Evolutionary conservation across 2,329 filamentous ascomycete genomes (phyloP).

Genomic region (Madurella fahalii): DNA sequence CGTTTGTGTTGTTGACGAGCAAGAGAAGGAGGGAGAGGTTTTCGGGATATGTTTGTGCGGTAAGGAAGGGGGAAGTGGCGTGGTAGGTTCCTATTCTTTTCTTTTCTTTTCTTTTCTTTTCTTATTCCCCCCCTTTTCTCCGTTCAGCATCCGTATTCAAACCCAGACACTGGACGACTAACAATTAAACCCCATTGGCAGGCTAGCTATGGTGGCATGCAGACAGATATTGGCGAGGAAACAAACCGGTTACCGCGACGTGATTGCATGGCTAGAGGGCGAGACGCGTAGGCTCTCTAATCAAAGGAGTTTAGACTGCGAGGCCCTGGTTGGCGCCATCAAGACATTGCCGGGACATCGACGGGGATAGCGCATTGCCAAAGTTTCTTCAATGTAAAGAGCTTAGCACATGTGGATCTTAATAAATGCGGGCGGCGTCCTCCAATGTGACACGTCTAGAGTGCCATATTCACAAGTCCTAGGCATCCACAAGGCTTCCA

Average conservation of each 20-base stretch:
- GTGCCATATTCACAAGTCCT: no score
- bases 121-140: no score
- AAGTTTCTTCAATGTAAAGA: no score
- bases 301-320: conserved; percentile 14
- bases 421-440: no score
- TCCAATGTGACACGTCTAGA: no score
- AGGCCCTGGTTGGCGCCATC: conserved; percentile 14
- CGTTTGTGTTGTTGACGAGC: conserved; percentile 60
- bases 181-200: conserved; percentile 29
- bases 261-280: conserved; percentile 64
- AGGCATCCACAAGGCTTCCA: no score
- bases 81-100: conserved; percentile 47
- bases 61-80: conserved; percentile 56
- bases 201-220: conserved; percentile 69
- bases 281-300: conserved; percentile 39
- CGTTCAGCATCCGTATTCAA: neutral
- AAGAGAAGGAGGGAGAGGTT: conserved; percentile 42
- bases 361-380: neutral
- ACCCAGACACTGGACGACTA: neutral
- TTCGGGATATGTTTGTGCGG: conserved; percentile 52
- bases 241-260: conserved; percentile 62
- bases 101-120: neutral
- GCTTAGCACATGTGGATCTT: no score
- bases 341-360: neutral
- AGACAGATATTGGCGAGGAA: conserved; percentile 61